Base-by-base conservation (phyloP, 2,329 filamentous ascomycete genomes). In the Leptodontidium sp. region DNA sequence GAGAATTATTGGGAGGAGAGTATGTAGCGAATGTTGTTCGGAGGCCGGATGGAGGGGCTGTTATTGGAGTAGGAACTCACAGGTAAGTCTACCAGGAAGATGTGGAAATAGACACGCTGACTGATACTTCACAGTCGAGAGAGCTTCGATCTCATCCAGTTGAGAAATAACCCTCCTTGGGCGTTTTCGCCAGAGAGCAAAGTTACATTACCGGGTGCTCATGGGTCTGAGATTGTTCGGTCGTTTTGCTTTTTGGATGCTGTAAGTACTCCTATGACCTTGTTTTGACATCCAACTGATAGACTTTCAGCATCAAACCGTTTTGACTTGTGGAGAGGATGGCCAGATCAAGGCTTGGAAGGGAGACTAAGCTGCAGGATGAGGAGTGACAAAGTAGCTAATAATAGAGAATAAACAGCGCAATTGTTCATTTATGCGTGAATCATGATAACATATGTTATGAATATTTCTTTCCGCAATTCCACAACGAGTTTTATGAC, bases 1-100 rank as follows among this genome's bases (percentile, higher is more conserved):
- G 93, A 38, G 81, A 84, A 69, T 80, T 81, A n/a, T 78, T 94
- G 6, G 85, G 83, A 3, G 93, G 91, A 72, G 91, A 92, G 82
- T 96, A 96, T 78, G 85, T 93, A 1, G 88, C 91, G 21, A 88
- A 91, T 75, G 83, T 94, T 49, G 80, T 87, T 55, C 84, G 84
- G 64, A 89, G 91, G 80, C 78, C 85, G 29, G 87, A 88, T 49
- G 86, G 85, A 2, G 87, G 88, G 0, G 87, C 87, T 5, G 85
- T 90, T 15, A 80, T 93, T 49, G 91, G 88, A 1, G 86, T 85
- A 1, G 91, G 91, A n/a, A 84, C 85, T 47, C 90, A 91, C 74
- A 90, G 90, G 89, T 90, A 81, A 78, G 85, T 83, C 49, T 24
- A 79, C 70, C 63, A 21, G 24, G 12, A n/a, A 40, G 17, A 65